Base-by-base conservation (phyloP, 139 green algal species). In the Tetradesmus lagerheimii region DNA sequence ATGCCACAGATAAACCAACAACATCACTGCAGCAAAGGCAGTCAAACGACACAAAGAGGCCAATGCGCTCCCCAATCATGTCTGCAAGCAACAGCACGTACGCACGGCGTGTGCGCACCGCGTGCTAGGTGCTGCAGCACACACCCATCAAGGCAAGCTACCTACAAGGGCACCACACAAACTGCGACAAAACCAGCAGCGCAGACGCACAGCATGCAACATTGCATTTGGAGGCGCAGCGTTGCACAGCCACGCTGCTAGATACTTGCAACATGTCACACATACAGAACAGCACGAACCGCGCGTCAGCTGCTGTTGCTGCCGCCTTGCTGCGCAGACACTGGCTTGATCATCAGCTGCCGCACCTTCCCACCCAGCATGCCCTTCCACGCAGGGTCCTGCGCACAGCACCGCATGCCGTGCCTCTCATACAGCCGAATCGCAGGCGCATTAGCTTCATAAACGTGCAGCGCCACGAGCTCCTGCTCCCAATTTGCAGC, bases 401-500 rank as follows among this genome's bases (percentile, higher is more conserved):
- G n/a, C 38, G 43, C 80, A 1, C 87, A 27, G 37, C 81, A 34
- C n/a, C 34, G 35, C 85, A 90, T 88, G 20, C 91, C 91, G 35
- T 45, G 23, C 29, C 64, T 31, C 41, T 45, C 53, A 66, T 93
- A 93, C 41, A 93, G 78, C 66, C 38, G 57, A 20, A 88, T 53
- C 9, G 91, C 91, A 38, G 80, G 12, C 29, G 38, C 43, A 43
- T 93, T 93, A 18, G 86, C 66, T 1, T 62, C 64, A 50, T 89
- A 91, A 37, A 93, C 91, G 35, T 93, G 88, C 88, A 93, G 91
- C 78, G 87, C 83, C 25, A 92, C 74, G 15, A 83, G 38, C 11
- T n/a, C 5, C 79, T 92, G 83, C 2, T 64, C 85, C 91, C 91
- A 93, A 2, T 35, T 37, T 38, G 35, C 79, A 23, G 91, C 91